These are phyloP conservation scores for Thymus mandschuricus DNA, from an alignment of 257 asterid species.

Conservation along the genomic window DNA sequence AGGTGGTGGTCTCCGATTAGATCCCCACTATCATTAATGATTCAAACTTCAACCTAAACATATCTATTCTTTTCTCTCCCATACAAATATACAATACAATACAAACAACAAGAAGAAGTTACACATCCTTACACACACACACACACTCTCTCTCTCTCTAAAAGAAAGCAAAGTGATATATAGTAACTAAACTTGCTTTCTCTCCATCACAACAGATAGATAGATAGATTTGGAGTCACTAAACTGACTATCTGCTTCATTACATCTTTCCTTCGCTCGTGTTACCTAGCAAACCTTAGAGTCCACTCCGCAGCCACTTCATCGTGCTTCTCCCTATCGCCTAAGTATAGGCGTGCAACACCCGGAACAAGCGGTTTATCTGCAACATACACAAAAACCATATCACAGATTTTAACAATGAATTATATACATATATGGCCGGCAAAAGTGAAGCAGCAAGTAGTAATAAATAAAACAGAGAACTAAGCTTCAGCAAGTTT, in stretches of 20 bases:
- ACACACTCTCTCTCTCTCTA: background rate
- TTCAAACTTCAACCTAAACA: background rate
- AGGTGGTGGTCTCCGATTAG: no score
- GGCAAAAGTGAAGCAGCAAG: background rate
- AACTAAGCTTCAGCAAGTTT: background rate
- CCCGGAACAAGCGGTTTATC: conserved; percentile 89
- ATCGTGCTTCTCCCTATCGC: conserved; percentile 76
- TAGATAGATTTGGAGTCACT: conserved; percentile 1
- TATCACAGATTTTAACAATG: background rate
- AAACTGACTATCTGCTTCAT: conserved; percentile 17
- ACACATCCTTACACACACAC: no score
- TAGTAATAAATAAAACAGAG: background rate
- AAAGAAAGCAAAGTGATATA: background rate
- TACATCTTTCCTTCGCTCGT: background rate
- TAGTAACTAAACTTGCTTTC: background rate
- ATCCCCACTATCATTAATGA: no score
- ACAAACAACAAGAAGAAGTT: no score
- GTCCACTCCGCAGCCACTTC: conserved; percentile 89
- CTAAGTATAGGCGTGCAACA: conserved; percentile 70
- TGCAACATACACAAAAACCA: conserved; percentile 40
- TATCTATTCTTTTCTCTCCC: no score
- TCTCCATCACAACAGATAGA: background rate
- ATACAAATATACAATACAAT: no score
- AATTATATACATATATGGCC: background rate
- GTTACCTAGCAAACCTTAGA: conserved; percentile 67